Evolutionary conservation across 768 basidiomycete genomes (phyloP).

Genomic region (Boletus subcaerulescens): DNA sequence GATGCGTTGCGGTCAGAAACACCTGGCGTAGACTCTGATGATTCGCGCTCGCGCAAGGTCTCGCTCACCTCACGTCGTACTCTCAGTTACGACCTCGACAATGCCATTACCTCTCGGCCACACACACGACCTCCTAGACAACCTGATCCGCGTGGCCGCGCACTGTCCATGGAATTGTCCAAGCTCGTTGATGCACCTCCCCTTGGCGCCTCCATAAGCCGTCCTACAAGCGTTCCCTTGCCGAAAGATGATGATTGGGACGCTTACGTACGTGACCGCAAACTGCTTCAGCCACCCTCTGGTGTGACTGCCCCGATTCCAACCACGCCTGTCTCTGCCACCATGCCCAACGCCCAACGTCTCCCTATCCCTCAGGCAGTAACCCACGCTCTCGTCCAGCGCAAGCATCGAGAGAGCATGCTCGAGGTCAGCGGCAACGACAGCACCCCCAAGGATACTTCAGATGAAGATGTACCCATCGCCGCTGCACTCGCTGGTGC

Average conservation of each 20-base stretch:
- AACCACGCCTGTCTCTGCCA: conserved; percentile 46
- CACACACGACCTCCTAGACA: conserved; percentile 72
- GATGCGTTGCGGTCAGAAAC: conserved; percentile 72
- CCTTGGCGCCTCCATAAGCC: conserved; percentile 53
- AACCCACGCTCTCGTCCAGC: conserved; percentile 65
- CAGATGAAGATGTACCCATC: conserved; percentile 36
- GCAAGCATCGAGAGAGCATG: conserved; percentile 70
- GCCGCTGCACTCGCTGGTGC: conserved; percentile 17
- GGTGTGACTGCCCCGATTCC: conserved; percentile 78
- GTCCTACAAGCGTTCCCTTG: conserved; percentile 73
- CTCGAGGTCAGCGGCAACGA: conserved; percentile 43
- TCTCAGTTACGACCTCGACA: conserved; percentile 62
- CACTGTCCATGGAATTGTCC: conserved; percentile 72
- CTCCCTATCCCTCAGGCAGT: conserved; percentile 68
- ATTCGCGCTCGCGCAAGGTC: conserved; percentile 61
- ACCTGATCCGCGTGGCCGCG: conserved; percentile 62
- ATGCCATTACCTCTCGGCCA: conserved; percentile 45
- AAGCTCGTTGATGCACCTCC: conserved; percentile 42
- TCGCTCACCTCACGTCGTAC: conserved; percentile 69
- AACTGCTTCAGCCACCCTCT: conserved; percentile 78
- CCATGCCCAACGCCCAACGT: conserved; percentile 36
- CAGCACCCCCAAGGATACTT: conserved; percentile 31
- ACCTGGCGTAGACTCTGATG: conserved; percentile 44
- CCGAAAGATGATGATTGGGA: conserved; percentile 77
- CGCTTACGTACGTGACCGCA: conserved; percentile 78